phyloP scores from a whole-genome alignment of 2,329 filamentous ascomycete species.

The Cordyceps farinosa region DNA sequence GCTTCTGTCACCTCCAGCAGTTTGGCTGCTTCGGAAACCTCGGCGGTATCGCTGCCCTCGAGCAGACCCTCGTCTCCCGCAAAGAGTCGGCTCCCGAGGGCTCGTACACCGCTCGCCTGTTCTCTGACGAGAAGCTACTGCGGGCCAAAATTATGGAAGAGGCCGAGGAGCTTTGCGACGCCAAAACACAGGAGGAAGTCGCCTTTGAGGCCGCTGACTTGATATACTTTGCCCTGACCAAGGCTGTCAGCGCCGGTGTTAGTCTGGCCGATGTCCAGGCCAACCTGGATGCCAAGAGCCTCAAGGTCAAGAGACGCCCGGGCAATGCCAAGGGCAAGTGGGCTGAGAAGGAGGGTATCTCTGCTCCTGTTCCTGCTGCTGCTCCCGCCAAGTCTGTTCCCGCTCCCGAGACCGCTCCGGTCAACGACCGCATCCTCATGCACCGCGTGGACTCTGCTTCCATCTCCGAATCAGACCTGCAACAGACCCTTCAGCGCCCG shows the following conservation, averaged over 20 bases:
- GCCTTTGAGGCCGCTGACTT: conserved; percentile 94
- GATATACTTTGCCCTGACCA: conserved; percentile 92
- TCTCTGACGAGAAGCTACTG: conserved; percentile 85
- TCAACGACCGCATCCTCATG: conserved; percentile 71
- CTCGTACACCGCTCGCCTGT: conserved; percentile 90
- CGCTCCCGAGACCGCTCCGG: conserved; percentile 30
- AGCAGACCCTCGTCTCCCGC: conserved; percentile 79
- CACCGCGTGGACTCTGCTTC: conserved; percentile 68
- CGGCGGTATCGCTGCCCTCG: conserved; percentile 74
- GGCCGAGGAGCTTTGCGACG: conserved; percentile 89
- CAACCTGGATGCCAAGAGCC: conserved; percentile 88
- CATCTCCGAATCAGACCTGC: conserved; percentile 61
- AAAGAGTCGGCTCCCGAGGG: conserved; percentile 80
- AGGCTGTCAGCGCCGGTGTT: conserved; percentile 81
- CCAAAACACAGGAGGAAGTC: conserved; percentile 74
- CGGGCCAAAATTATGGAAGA: conserved; percentile 98
- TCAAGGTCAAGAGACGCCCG: conserved; percentile 89
- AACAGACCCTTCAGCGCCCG: conserved; percentile 75
- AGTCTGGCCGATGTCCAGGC: conserved; percentile 84
- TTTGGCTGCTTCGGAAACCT: conserved; percentile 89
- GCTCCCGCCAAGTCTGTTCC: conserved; percentile 34
- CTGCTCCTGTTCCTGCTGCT: conserved; percentile 33
- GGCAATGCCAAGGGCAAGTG: conserved; percentile 94
- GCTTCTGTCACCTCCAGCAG: conserved; percentile 92
- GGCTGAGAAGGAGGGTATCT: conserved; percentile 76